Percentiles rank a stretch among this genome's conserved stretches.
Evolutionary conservation across 208 protist genomes (phyloP).

Genomic region (Acanthamoeba sp.): DNA sequence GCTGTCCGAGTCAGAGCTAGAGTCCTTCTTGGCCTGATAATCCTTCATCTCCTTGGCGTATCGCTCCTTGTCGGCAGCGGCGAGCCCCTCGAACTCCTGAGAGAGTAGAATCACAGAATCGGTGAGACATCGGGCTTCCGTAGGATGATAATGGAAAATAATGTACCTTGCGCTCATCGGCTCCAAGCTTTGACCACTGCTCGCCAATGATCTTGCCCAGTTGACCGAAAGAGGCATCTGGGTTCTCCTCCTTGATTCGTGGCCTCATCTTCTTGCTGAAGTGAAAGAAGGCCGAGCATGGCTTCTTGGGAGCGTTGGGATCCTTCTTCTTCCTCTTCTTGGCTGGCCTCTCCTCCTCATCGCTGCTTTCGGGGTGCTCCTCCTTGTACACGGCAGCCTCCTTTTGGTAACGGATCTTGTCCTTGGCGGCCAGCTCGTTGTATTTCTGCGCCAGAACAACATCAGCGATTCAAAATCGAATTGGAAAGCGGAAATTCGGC

Average conservation of each 20-base stretch:
- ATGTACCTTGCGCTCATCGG: constrained; percentile 33
- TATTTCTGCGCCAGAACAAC: constrained; percentile 16
- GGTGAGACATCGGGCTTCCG: too few species aligned
- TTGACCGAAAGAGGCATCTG: constrained; percentile 5
- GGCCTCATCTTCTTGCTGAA: constrained; percentile 57
- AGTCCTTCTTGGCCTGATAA: constrained; percentile 54
- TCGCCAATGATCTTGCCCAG: constrained; percentile 49
- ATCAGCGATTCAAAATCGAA: not conserved
- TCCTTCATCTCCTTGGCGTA: constrained; percentile 10
- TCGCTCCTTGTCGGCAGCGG: constrained; percentile 26
- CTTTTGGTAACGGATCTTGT: constrained; percentile 30
- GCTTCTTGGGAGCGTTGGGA: constrained; percentile 58
- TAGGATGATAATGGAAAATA: too few species aligned
- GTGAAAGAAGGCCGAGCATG: constrained; percentile 52
- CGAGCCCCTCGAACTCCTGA: constrained; percentile 20
- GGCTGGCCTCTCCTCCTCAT: constrained; percentile 5
- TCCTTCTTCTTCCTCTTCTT: constrained; percentile 70
- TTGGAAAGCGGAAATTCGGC: not conserved
- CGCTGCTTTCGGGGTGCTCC: constrained; percentile 35
- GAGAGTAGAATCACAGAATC: too few species aligned
- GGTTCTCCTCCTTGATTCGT: constrained; percentile 22
- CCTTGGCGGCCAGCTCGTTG: constrained; percentile 24
- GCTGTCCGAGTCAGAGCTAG: constrained; percentile 10
- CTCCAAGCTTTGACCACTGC: constrained; percentile 7
- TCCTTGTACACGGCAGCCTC: not conserved